Base-by-base conservation (phyloP, 2,329 filamentous ascomycete species). In the Emydomyces testavorans region DNA sequence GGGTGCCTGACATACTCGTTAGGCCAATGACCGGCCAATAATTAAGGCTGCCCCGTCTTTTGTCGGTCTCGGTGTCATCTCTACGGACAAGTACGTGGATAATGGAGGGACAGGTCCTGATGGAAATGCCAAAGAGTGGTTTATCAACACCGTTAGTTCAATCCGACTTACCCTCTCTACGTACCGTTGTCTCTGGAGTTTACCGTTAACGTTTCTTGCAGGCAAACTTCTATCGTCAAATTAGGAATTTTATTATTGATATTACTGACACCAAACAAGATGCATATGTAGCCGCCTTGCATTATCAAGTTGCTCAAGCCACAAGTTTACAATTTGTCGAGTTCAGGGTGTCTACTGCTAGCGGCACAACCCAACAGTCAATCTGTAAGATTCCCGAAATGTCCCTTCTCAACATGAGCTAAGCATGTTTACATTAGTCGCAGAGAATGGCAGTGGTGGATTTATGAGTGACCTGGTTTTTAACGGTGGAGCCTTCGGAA, bases 61-160 rank as follows among this genome's bases (percentile, higher is more conserved):
- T 60, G 56, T 71, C 5, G 88, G 87, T 44, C 87, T 93, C 67
- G 86, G 81, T 42, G 75, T 94, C 49, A 82, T 94, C 55, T 85
- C 92, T 60, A 74, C 83, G 2, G 79, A 94, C 59, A 85, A 85
- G 0, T 94, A 94, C 64, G 54, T 60, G 23, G 49, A 49, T 29
- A 24, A 46, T 20, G 43, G 35, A 13, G 51, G 47, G 23, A 26
- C 37, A 13, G 46, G 46, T n/a, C 53, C 56, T 3, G 73, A 75
- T 37, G 60, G 72, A 36, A 66, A 65, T 1, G 80, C 80, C 38
- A 65, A 60, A 52, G 82, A 84, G 67, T 82, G 78, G 77, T 82
- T 78, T 65, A 77, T 77, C 59, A 85, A 83, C 67, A 71, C 78
- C 79, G 47, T 49, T 15, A 29, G 38, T 31, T 36, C 10, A 10